phyloP scores from a whole-genome alignment of 176 grass and related monocot species.

The Elaeis guineensis region DNA sequence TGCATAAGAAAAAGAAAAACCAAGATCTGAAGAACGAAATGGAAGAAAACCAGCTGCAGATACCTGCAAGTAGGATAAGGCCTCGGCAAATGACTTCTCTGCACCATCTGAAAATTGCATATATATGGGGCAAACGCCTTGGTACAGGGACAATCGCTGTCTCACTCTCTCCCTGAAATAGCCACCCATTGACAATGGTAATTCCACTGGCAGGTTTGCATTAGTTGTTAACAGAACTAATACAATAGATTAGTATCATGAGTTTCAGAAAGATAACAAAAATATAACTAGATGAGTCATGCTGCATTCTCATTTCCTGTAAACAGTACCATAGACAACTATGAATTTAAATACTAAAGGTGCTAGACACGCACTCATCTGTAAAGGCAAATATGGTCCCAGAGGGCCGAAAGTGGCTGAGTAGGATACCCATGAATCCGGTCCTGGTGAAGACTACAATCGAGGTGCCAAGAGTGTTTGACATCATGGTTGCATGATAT shows the following conservation, averaged over 20 bases:
- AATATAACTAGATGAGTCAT: too few relatives aligned
- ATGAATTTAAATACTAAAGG: neutral
- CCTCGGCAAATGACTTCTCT: slow-evolving; percentile 70
- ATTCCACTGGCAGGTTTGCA: neutral
- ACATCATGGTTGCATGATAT: slow-evolving; percentile 98
- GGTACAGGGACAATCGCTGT: slow-evolving; percentile 88
- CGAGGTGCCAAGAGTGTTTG: slow-evolving; percentile 87
- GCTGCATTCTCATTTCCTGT: too few relatives aligned
- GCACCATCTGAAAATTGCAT: slow-evolving; percentile 81
- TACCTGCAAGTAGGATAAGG: slow-evolving; percentile 89
- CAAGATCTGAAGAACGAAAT: neutral
- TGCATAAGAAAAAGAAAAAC: neutral
- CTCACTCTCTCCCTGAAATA: slow-evolving; percentile 68
- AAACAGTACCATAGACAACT: too few relatives aligned
- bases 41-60: slow-evolving; percentile 13
- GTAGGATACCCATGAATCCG: slow-evolving; percentile 93
- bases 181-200: slow-evolving; percentile 10
- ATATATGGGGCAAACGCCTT: slow-evolving; percentile 77
- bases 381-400: slow-evolving; percentile 99
- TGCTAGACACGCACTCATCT: slow-evolving; percentile 55
- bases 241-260: too few relatives aligned
- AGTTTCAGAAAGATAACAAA: too few relatives aligned
- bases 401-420: slow-evolving; percentile 85
- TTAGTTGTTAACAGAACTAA: too few relatives aligned
- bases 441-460: slow-evolving; percentile 97